phyloP scores from a whole-genome alignment of 441 rosid species.

The Theobroma grandiflorum region DNA sequence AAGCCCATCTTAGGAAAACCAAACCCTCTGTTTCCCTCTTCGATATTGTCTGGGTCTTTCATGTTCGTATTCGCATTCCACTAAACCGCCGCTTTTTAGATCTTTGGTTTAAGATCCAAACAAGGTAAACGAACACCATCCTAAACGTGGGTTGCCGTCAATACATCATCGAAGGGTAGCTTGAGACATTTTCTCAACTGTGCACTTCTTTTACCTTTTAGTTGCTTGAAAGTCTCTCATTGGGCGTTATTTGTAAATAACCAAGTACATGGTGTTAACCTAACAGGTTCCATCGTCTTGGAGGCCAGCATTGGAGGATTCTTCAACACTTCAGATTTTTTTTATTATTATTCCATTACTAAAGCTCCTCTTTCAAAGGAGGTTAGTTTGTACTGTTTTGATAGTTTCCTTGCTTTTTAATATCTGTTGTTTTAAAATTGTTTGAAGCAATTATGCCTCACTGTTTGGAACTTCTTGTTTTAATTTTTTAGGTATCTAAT shows the following conservation, averaged over 20 bases:
- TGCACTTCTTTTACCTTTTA: conserved; percentile 15
- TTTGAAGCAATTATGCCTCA: conserved; percentile 10
- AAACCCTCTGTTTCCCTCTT: conserved; percentile 12
- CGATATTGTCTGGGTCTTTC: background rate
- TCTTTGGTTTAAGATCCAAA: conserved; percentile 1
- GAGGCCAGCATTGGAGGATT: conserved; percentile 90
- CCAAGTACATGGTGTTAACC: conserved; percentile 26
- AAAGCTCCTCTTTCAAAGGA: conserved; percentile 90
- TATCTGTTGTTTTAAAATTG: background rate
- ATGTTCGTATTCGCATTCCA: background rate
- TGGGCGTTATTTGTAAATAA: conserved; percentile 26
- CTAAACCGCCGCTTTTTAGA: conserved; percentile 19
- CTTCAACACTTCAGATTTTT: conserved; percentile 95
- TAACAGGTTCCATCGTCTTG: conserved; percentile 88
- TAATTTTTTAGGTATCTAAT: conserved; percentile 8
- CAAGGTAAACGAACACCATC: conserved; percentile 47
- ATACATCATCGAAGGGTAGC: conserved; percentile 94
- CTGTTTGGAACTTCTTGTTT: background rate
- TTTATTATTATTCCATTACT: conserved; percentile 88
- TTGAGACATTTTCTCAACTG: conserved; percentile 20
- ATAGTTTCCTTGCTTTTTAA: conserved; percentile 5
- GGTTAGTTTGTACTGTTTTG: conserved; percentile 46
- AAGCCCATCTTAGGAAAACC: background rate
- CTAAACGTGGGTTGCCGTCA: conserved; percentile 80
- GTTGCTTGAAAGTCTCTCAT: conserved; percentile 19